Conservation (phyloP, 2,329 filamentous ascomycete genomes). For the Neopestalotiopsis sp. region DNA sequence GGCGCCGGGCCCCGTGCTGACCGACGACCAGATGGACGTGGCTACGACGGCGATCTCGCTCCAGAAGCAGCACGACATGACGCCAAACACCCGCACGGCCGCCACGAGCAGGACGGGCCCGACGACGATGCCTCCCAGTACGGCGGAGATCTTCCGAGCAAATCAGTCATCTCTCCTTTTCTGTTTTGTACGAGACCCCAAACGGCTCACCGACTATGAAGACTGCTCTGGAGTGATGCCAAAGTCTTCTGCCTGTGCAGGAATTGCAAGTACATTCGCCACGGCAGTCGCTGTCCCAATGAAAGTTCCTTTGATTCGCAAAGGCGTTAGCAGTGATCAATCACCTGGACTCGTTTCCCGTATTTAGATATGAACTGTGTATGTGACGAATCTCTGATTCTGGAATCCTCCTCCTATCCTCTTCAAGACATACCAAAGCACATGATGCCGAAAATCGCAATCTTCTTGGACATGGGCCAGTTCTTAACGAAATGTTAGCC, state of each 20-base stretch:
- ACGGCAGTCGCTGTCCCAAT: background rate
- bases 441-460: background rate
- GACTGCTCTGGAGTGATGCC: constrained; percentile 1
- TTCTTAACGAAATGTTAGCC: background rate
- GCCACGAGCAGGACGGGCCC: constrained; percentile 3
- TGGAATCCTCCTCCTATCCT: background rate
- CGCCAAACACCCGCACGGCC: background rate
- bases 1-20: background rate
- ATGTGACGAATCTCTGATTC: no score
- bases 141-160: background rate
- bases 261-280: background rate
- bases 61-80: constrained; percentile 13
- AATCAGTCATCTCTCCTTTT: background rate
- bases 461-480: background rate
- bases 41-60: constrained; percentile 1
- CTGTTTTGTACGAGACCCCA: background rate
- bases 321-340: background rate
- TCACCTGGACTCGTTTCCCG: no score
- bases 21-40: constrained; percentile 1
- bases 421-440: constrained; percentile 1
- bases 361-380: no score
- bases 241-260: background rate
- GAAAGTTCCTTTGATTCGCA: background rate
- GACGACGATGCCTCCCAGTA: background rate
- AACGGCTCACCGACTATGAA: background rate